Evolutionary conservation across 106 monocot species (phyloP).

Genomic region (Phalaenopsis aphrodite): DNA sequence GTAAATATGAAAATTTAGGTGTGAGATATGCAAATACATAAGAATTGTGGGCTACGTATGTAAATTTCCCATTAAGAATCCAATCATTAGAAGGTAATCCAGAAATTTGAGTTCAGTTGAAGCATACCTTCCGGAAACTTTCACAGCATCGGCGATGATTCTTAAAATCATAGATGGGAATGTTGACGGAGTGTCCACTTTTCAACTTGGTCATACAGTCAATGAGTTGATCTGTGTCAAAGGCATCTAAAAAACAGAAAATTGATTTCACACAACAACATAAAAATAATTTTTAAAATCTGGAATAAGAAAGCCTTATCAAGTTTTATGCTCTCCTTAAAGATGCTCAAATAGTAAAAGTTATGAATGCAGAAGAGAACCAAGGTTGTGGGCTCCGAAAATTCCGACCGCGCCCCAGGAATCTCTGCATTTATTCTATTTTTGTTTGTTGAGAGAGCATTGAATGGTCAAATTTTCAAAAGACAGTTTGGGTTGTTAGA

Average conservation of each 20-base stretch:
- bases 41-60: too few relatives aligned
- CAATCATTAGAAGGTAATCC: background rate
- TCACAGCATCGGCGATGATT: constrained; percentile 76
- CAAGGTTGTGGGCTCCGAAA: background rate
- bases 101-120: constrained; percentile 7
- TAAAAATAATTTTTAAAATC: background rate
- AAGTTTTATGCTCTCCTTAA: background rate
- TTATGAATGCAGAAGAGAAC: background rate
- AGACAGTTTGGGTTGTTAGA: too few relatives aligned
- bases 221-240: constrained; percentile 93
- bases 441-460: too few relatives aligned
- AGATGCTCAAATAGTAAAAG: background rate
- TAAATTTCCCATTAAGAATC: background rate
- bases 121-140: constrained; percentile 73
- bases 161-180: constrained; percentile 98
- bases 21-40: too few relatives aligned
- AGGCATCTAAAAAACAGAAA: constrained; percentile 64
- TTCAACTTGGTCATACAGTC: constrained; percentile 79
- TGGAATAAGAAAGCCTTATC: background rate
- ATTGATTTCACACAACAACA: background rate
- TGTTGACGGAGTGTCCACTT: constrained; percentile 69
- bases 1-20: too few relatives aligned
- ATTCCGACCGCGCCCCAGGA: too few relatives aligned
- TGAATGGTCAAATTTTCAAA: too few relatives aligned
- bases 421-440: too few relatives aligned